Evolutionary conservation across 192 early-diverging fungal genomes (phyloP), one percentile per base, ranked within the genome.

Genomic region (Ambispora gerdemannii): DNA sequence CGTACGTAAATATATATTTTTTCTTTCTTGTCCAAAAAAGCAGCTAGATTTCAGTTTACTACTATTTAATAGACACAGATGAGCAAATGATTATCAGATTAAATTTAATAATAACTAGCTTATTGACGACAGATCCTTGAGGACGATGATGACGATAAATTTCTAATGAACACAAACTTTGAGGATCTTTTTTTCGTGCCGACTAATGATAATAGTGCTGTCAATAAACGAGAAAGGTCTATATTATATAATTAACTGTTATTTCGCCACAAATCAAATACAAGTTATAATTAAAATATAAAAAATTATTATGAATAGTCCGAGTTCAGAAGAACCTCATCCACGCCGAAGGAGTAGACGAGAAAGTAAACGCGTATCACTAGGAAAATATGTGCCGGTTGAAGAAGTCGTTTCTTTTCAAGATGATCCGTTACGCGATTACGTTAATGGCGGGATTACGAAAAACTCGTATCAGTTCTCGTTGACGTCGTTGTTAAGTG

Each of bases 291-390:
- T 47, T 47, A 19, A 1, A 64, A 38, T 27, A 27, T 6, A 10
- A 47, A 27, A 27, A 3, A 32, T 66, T 66, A 17, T 1, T n/a
- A 19, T 34, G 0, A 47, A 66, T 36, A 27, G 31, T 38, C 6
- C 15, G 31, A 28, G 28, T 1, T 49, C n/a, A n/a, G 27, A 3
- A 7, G 22, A 64, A 50, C n/a, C 11, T 51, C 25, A 17, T 27
- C 50, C 53, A 52, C 65, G 65, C 19, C n/a, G n/a, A n/a, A 15
- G 65, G 35, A 67, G 65, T 33, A 25, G 6, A 24, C 65, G 65
- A 52, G 1, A 47, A 24, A 15, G 65, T 22, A 28, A 22, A 13
- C n/a, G 17, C 24, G 22, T 53, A 20, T 32, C 20, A 24, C 28
- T 31, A 25, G 43, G 35, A 52, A 28, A 33, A 19, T 53, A 32